Evolutionary conservation across 495 filamentous ascomycete species (phyloP).

Genomic region (Elaphomyces granulatus): DNA sequence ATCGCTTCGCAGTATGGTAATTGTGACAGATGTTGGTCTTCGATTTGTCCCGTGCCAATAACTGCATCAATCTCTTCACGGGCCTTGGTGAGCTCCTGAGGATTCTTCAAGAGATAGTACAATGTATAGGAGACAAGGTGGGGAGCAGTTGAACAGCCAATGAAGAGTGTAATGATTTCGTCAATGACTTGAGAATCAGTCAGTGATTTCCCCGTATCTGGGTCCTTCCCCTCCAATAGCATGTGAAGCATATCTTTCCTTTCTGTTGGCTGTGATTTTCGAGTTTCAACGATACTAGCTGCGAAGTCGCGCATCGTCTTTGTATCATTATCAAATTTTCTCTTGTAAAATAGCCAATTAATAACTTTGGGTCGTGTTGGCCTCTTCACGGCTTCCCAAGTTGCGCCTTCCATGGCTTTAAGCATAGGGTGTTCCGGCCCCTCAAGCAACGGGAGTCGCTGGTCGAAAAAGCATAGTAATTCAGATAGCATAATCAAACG

Average conservation of each 20-base stretch:
- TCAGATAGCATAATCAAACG: conserved; percentile 55
- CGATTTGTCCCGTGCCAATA: conserved; percentile 16
- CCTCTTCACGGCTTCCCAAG: conserved; percentile 28
- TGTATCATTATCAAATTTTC: conserved; percentile 40
- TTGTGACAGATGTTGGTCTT: conserved; percentile 44
- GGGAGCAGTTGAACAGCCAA: conserved; percentile 25
- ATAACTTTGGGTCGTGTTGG: conserved; percentile 24
- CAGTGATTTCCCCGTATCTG: conserved; percentile 48
- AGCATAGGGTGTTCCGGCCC: conserved; percentile 21
- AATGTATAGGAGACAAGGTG: conserved; percentile 24
- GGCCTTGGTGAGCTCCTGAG: conserved; percentile 16
- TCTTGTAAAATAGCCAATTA: conserved; percentile 24
- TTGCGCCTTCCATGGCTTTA: conserved; percentile 24
- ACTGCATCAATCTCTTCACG: conserved; percentile 16
- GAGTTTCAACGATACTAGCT: conserved; percentile 40
- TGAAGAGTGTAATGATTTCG: conserved; percentile 40
- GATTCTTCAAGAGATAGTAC: conserved; percentile 27
- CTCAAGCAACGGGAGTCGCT: conserved; percentile 18
- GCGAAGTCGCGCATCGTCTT: conserved; percentile 40
- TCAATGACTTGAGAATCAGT: conserved; percentile 44
- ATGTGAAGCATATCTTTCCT: conserved; percentile 52
- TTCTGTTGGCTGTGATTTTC: conserved; percentile 35
- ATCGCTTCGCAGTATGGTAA: conserved; percentile 51
- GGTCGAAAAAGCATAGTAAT: conserved; percentile 40
- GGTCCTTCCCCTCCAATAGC: conserved; percentile 52